These are phyloP conservation scores for Beauveria pseudobassiana DNA, from an alignment of 2,329 filamentous ascomycete species.

Conservation along the genomic window DNA sequence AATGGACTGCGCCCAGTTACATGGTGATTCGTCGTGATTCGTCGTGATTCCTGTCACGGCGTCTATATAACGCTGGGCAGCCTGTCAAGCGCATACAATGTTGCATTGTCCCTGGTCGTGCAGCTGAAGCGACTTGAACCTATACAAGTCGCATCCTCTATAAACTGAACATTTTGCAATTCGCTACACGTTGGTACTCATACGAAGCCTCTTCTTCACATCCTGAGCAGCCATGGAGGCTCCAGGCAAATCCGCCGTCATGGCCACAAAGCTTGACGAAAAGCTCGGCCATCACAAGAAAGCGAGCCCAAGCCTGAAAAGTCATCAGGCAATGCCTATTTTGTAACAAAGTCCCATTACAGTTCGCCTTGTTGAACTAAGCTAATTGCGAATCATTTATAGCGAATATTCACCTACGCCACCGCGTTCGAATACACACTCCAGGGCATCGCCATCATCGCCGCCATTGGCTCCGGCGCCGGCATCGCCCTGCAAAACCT, in stretches of 20 bases:
- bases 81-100: background rate
- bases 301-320: background rate
- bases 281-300: background rate
- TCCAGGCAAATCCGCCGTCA: background rate
- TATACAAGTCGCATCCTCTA: background rate
- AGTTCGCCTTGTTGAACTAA: background rate
- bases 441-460: conserved; percentile 17
- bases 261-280: background rate
- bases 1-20: background rate
- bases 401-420: conserved; percentile 15
- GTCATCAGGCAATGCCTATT: conserved; percentile 2
- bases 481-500: conserved; percentile 31
- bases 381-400: background rate
- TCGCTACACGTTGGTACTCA: background rate
- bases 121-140: background rate
- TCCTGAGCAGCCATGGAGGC: conserved; percentile 1
- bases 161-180: background rate
- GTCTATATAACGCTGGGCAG: background rate
- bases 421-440: conserved; percentile 11
- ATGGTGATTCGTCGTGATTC: background rate
- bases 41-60: background rate
- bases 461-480: conserved; percentile 29
- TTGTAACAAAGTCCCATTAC: background rate
- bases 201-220: background rate
- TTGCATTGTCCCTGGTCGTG: background rate